These are phyloP conservation scores for Verticillium isaacii DNA, from an alignment of 2,329 filamentous ascomycete species.

Conservation along the genomic window DNA sequence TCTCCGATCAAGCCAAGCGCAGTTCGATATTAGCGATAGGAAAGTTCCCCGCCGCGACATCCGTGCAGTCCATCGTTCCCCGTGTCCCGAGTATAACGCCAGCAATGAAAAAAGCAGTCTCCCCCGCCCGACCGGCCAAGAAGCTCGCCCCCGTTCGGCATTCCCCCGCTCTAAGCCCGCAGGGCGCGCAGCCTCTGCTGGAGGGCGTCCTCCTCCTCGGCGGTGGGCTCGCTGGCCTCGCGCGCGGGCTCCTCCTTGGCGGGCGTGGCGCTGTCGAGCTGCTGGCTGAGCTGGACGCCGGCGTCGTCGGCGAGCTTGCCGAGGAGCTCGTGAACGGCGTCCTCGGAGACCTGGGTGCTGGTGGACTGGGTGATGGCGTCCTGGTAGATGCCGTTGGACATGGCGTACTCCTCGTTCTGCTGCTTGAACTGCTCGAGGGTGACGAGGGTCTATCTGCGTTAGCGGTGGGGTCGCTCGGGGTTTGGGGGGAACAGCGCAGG, in stretches of 20 bases:
- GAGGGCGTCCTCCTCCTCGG: slow-evolving; percentile 74
- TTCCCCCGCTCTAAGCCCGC: slow-evolving; percentile 33
- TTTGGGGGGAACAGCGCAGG: not conserved
- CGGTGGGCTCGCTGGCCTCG: slow-evolving; percentile 60
- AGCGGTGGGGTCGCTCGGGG: not conserved
- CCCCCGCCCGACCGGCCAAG: not conserved
- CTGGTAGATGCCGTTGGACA: slow-evolving; percentile 73
- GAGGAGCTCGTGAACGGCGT: slow-evolving; percentile 82
- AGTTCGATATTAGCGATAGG: not conserved
- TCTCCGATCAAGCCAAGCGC: not conserved
- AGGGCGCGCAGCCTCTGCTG: slow-evolving; percentile 55
- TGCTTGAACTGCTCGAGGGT: slow-evolving; percentile 57
- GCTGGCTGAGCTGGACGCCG: slow-evolving; percentile 74
- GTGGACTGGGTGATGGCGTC: slow-evolving; percentile 79
- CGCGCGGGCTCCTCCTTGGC: slow-evolving; percentile 53
- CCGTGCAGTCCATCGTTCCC: not conserved
- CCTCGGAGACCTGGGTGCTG: slow-evolving; percentile 66
- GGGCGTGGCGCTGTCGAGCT: slow-evolving; percentile 57
- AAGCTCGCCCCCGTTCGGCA: not conserved
- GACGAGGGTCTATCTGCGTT: slow-evolving; percentile 42
- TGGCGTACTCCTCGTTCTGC: slow-evolving; percentile 60
- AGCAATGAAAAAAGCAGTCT: not conserved
- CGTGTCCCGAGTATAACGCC: not conserved
- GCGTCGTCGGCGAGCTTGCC: slow-evolving; percentile 84
- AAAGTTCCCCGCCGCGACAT: not conserved